Percentiles rank a stretch among this genome's conserved stretches.
These are phyloP conservation scores for Apiospora rasikravindrae DNA, from an alignment of 2,329 filamentous ascomycete genomes.

Conservation along the genomic window DNA sequence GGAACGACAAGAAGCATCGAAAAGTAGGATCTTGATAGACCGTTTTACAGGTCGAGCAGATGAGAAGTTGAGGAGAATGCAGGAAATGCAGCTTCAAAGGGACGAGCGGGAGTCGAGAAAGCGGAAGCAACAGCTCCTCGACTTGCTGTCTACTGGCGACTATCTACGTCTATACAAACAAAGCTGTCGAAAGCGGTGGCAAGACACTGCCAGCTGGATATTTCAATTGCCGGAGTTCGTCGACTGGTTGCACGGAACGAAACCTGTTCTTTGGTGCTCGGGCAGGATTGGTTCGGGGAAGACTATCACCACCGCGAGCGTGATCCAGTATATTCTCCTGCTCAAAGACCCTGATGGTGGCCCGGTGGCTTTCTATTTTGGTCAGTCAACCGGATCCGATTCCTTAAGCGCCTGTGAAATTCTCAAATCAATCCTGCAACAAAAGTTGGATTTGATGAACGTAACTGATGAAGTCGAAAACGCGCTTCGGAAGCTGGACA, in stretches of 20 bases:
- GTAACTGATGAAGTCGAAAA: background rate
- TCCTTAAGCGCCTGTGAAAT: background rate
- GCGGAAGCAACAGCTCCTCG: background rate
- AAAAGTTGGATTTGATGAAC: background rate
- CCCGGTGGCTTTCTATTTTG: background rate
- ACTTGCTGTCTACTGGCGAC: background rate
- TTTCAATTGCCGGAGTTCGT: background rate
- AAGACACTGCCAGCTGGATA: background rate
- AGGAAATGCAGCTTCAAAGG: background rate
- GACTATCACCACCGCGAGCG: background rate
- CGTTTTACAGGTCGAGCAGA: constrained; percentile 11
- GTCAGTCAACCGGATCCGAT: background rate
- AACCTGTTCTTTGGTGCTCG: background rate
- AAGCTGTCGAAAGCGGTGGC: background rate
- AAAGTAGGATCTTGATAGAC: constrained; percentile 18
- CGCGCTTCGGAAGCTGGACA: background rate
- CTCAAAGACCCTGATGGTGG: background rate
- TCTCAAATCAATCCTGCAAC: background rate
- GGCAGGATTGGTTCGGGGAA: constrained; percentile 6
- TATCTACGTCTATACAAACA: background rate
- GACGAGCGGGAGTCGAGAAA: background rate
- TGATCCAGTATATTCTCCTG: background rate
- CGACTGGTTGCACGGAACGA: background rate
- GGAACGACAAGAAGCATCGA: constrained; percentile 28
- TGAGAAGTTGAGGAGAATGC: background rate